Percentiles rank a stretch among this genome's conserved stretches.
Evolutionary conservation across 2,329 filamentous ascomycete species (phyloP).

Genomic region (Sporothrix schenckii): DNA sequence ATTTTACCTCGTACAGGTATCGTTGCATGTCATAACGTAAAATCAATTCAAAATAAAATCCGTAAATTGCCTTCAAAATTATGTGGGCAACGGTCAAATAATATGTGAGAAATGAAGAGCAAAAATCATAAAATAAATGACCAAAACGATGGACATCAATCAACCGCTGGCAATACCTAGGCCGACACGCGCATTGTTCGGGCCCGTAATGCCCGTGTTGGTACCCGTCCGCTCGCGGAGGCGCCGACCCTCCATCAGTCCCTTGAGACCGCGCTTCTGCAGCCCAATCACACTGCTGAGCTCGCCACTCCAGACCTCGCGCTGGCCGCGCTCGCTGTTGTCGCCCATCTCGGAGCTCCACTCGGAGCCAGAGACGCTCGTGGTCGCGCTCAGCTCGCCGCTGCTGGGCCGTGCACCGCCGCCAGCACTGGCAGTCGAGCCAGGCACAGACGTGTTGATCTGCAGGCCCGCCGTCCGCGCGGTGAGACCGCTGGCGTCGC

Average conservation of each 20-base stretch:
- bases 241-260: slow-evolving; percentile 90
- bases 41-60: background rate
- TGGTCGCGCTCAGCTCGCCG: slow-evolving; percentile 54
- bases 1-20: background rate
- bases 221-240: slow-evolving; percentile 72
- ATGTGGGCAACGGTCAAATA: background rate
- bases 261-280: slow-evolving; percentile 88
- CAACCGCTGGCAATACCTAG: slow-evolving; percentile 36
- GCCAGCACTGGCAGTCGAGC: slow-evolving; percentile 38
- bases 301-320: slow-evolving; percentile 79
- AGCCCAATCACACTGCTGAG: slow-evolving; percentile 88
- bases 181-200: slow-evolving; percentile 31
- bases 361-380: slow-evolving; percentile 58
- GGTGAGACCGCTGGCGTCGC: slow-evolving; percentile 41
- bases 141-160: background rate
- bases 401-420: slow-evolving; percentile 45
- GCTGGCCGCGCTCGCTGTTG: slow-evolving; percentile 52
- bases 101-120: background rate
- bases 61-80: background rate
- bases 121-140: background rate
- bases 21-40: slow-evolving; percentile 5
- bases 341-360: slow-evolving; percentile 60
- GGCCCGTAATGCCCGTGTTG: slow-evolving; percentile 28
- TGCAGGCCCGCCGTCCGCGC: slow-evolving; percentile 48
- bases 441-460: slow-evolving; percentile 53